Base-by-base conservation (phyloP, 2,329 filamentous ascomycete species). In the Exophiala phaeomuriformis region DNA sequence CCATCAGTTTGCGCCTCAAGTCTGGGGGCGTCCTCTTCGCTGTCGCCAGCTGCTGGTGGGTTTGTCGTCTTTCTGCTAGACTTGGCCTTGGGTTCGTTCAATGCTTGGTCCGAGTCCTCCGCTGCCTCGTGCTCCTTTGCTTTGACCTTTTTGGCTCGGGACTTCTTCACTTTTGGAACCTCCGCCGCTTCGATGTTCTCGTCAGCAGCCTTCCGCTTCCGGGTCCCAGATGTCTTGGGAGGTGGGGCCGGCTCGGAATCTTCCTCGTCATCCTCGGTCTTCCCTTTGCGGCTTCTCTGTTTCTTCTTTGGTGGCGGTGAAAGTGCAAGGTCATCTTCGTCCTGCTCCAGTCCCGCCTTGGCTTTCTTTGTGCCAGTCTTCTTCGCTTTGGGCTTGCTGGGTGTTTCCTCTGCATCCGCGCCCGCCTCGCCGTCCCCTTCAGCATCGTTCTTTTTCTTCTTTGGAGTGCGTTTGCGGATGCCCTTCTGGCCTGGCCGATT, bases 401-500 rank as follows among this genome's bases (percentile, higher is more conserved):
- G 56, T 12, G 59, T 41, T 40, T 53, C 58, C 50, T 65, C 61
- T 47, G 49, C 45, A 28, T 55, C 58, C 12, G 47, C 61, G 28
- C 55, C 60, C 7, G 37, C 55, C 55, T 60, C 37, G 53, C 52
- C 60, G 45, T 70, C 67, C 4, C 71, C 69, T 7, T 64, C 67
- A 5, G 64, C 64, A 30, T 56, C 57, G 43, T 65, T 62, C 52
- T 64, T 63, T 41, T 67, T 66, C 61, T 69, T 47, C 30, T 35
- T 30, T 37, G 66, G 61, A 30, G 57, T 67, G 12, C 67, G 67
- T 42, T 65, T 64, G 35, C 81, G 82, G 65, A 86, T 87, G 28
- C 85, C 84, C 55, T 73, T 77, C 63, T 77, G 74, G 10, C 86
- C 86, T 2, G 80, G 83, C 19, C 79, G 76, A 66, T 93, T 94